A percentile compares a stretch with the other conserved stretches of the same genome.
Evolutionary conservation across 2,329 filamentous ascomycete species (phyloP).

Genomic region (Fusarium pseudonygamai): DNA sequence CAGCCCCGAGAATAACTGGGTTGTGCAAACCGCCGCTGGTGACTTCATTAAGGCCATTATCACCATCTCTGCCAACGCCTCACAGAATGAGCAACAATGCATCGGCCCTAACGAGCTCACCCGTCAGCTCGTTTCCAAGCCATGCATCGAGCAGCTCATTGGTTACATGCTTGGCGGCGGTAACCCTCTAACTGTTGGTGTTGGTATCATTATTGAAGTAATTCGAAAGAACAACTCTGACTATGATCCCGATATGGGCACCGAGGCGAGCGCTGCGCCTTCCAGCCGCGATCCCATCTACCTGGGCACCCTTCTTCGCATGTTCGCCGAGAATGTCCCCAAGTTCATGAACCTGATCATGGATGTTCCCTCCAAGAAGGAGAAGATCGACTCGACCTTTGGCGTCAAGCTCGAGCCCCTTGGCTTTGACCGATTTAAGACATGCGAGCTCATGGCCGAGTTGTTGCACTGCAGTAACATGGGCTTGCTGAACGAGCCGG

Average conservation of each 20-base stretch:
- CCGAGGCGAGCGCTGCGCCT: constrained; percentile 80
- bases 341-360: constrained; percentile 93
- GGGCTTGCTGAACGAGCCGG: constrained; percentile 91
- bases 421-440: constrained; percentile 98
- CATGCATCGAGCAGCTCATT: constrained; percentile 86
- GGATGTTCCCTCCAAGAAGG: constrained; percentile 77
- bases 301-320: constrained; percentile 84
- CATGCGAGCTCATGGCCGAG: constrained; percentile 98
- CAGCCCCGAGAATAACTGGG: constrained; percentile 83
- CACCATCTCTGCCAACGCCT: constrained; percentile 97
- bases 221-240: constrained; percentile 99
- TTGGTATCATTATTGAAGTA: constrained; percentile 97
- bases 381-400: constrained; percentile 85
- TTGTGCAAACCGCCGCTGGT: constrained; percentile 94
- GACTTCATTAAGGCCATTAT: constrained; percentile 99
- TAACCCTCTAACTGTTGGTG: constrained; percentile 93
- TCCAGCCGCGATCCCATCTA: constrained; percentile 95
- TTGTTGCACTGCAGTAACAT: constrained; percentile 98
- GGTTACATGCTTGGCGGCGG: constrained; percentile 91
- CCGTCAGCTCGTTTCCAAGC: constrained; percentile 87
- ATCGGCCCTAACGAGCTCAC: constrained; percentile 98
- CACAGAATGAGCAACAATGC: constrained; percentile 97
- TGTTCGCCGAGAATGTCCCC: constrained; percentile 91
- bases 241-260: constrained; percentile 92
- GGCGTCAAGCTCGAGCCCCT: constrained; percentile 91